These are phyloP conservation scores for Botrytis hyacinthi DNA, from an alignment of 2,329 filamentous ascomycete genomes.

Conservation along the genomic window DNA sequence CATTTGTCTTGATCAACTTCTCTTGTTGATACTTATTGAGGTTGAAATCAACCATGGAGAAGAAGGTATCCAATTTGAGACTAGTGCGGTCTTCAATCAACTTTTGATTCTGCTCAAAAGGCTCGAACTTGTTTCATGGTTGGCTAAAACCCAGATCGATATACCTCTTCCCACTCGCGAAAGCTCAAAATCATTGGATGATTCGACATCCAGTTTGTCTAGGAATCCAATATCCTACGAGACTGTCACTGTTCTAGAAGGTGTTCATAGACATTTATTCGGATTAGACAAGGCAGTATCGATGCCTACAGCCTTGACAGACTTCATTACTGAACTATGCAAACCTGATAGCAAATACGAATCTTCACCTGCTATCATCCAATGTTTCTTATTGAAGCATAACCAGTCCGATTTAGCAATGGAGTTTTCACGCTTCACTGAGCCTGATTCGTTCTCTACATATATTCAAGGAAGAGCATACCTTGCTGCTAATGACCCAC, in stretches of 20 bases:
- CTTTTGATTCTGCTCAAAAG: constrained; percentile 70
- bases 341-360: constrained; percentile 65
- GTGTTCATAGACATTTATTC: constrained; percentile 61
- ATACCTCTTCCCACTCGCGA: constrained; percentile 48
- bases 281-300: constrained; percentile 53
- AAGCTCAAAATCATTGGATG: constrained; percentile 39
- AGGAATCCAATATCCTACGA: constrained; percentile 47
- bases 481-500: constrained; percentile 70
- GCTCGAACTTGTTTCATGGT: constrained; percentile 71
- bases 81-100: constrained; percentile 69
- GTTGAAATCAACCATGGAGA: constrained; percentile 74
- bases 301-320: constrained; percentile 60
- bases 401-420: constrained; percentile 59
- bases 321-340: constrained; percentile 64
- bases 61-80: constrained; percentile 62
- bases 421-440: constrained; percentile 56
- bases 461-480: constrained; percentile 84
- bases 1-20: constrained; percentile 76
- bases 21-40: constrained; percentile 83
- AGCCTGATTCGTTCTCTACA: constrained; percentile 60
- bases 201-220: constrained; percentile 33
- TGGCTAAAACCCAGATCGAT: constrained; percentile 57
- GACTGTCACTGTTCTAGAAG: constrained; percentile 59
- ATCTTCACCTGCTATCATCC: constrained; percentile 57
- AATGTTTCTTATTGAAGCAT: constrained; percentile 60